Percentiles rank a stretch among this genome's conserved stretches.
Conservation (phyloP, 768 basidiomycete species). For the Phlebiopsis gigantea region DNA sequence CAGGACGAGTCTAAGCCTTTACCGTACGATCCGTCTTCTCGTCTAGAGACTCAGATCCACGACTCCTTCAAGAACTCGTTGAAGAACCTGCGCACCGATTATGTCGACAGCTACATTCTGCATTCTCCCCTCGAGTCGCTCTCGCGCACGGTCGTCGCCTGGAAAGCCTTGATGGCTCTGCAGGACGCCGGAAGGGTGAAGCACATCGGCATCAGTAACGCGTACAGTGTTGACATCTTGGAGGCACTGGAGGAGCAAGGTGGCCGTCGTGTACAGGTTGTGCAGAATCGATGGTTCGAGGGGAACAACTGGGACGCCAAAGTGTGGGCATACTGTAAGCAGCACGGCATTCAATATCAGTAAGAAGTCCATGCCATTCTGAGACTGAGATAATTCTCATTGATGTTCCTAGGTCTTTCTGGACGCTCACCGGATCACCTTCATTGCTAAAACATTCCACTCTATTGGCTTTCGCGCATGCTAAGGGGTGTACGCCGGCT, state of each 20-base stretch:
- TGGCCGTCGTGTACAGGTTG: constrained; percentile 52
- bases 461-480: constrained; percentile 39
- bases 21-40: constrained; percentile 59
- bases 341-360: constrained; percentile 70
- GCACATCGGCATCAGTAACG: constrained; percentile 72
- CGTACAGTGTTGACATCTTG: constrained; percentile 59
- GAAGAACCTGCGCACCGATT: constrained; percentile 61
- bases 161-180: constrained; percentile 53
- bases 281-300: constrained; percentile 85
- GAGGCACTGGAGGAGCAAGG: constrained; percentile 45
- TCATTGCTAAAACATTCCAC: constrained; percentile 46
- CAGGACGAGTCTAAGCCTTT: constrained; percentile 68
- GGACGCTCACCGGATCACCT: constrained; percentile 82
- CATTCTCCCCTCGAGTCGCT: constrained; percentile 66
- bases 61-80: constrained; percentile 62
- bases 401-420: constrained; percentile 86
- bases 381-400: no score
- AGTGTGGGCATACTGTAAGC: constrained; percentile 59
- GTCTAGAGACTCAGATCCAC: constrained; percentile 54
- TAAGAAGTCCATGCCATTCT: constrained; percentile 24
- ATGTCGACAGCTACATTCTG: constrained; percentile 74
- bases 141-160: constrained; percentile 62
- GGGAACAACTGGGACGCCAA: constrained; percentile 70
- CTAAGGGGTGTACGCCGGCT: constrained; percentile 48
- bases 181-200: constrained; percentile 62